Base-by-base conservation (phyloP, 768 basidiomycete genomes). In the Rhodotorula kratochvilovae region DNA sequence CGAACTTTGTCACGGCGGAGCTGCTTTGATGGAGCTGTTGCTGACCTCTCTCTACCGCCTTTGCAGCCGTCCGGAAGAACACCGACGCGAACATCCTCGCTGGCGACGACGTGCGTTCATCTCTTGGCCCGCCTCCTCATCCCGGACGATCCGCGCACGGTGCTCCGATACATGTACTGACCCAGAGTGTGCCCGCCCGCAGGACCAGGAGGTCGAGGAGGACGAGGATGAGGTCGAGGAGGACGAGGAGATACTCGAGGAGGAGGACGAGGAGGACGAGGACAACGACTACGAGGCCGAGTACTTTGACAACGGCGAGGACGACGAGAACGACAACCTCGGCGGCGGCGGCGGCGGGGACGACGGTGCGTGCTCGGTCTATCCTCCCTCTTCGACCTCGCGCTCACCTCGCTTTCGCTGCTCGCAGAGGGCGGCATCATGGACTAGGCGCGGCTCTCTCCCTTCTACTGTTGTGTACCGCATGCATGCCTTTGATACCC, bases 281-380 rank as follows among this genome's bases (percentile, higher is more conserved):
- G 74, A 75, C 45, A 72, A 75, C 74, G 74, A 75, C 59, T 75
- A 75, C 62, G 74, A 67, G 45, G 64, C 65, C 29, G 70, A 75
- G 15, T 75, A 75, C 70, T 75, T 75, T n/a, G 73, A 75, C 61
- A 75, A 75, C 51, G 73, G 73, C 27, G 73, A 75, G 35, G 70
- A 66, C 13, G 73, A 75, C 55, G 73, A 70, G 33, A 33, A 62
- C 21, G 74, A 75, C 39, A 62, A 54, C 11, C 66, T 66, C 3
- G 73, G 66, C 16, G 68, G 66, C 7, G 55, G 63, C 5, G 72
- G 67, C 2, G 73, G 73, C 10, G 73, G 69, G 10, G 74, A 71
- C 15, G 74, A 75, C 29, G 74, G 74, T 72, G 33, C 36, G 74
- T 25, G 33, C 36, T 19, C 13, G 25, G 3, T 36, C 25, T 5